Evolutionary conservation across 1,139 yeast species (phyloP).

Genomic region (Saccharomyces hybrid): DNA sequence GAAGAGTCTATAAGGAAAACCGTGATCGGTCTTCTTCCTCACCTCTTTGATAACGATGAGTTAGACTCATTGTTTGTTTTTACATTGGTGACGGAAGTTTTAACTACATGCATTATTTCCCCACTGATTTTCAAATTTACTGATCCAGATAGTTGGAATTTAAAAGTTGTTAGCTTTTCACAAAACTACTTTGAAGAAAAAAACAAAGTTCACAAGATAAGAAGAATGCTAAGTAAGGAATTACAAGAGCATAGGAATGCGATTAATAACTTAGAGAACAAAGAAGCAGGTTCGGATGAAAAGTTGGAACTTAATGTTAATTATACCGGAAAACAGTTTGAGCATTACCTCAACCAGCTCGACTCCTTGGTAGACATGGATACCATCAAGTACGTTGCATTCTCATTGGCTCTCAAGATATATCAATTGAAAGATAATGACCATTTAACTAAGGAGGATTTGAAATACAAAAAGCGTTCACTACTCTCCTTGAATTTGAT

Average conservation of each 20-base stretch:
- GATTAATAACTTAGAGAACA: not conserved
- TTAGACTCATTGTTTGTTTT: slow-evolving; percentile 42
- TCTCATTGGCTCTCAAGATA: slow-evolving; percentile 15
- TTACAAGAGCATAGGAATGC: slow-evolving; percentile 15
- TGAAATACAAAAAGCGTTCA: slow-evolving; percentile 31
- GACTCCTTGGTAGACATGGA: slow-evolving; percentile 13
- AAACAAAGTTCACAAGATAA: slow-evolving; percentile 63
- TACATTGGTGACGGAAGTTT: slow-evolving; percentile 53
- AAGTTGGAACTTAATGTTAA: slow-evolving; percentile 22
- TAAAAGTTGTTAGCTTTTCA: slow-evolving; percentile 50
- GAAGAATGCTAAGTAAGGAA: slow-evolving; percentile 48
- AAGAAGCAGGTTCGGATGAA: slow-evolving; percentile 9
- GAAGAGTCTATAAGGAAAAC: slow-evolving; percentile 45
- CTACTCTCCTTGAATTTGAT: slow-evolving; percentile 30
- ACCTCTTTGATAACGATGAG: slow-evolving; percentile 46
- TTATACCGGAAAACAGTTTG: slow-evolving; percentile 23
- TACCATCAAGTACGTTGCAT: slow-evolving; percentile 17
- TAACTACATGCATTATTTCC: slow-evolving; percentile 47
- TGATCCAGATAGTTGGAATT: slow-evolving; percentile 76
- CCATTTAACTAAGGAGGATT: slow-evolving; percentile 16
- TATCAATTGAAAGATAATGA: slow-evolving; percentile 8
- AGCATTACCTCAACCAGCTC: slow-evolving; percentile 19
- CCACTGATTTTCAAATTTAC: slow-evolving; percentile 52
- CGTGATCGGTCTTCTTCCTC: slow-evolving; percentile 43
- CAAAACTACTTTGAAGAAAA: slow-evolving; percentile 67